Evolutionary conservation across 768 basidiomycete species (phyloP), one percentile per base, ranked within the genome.

Genomic region (Kwoniella sp.): DNA sequence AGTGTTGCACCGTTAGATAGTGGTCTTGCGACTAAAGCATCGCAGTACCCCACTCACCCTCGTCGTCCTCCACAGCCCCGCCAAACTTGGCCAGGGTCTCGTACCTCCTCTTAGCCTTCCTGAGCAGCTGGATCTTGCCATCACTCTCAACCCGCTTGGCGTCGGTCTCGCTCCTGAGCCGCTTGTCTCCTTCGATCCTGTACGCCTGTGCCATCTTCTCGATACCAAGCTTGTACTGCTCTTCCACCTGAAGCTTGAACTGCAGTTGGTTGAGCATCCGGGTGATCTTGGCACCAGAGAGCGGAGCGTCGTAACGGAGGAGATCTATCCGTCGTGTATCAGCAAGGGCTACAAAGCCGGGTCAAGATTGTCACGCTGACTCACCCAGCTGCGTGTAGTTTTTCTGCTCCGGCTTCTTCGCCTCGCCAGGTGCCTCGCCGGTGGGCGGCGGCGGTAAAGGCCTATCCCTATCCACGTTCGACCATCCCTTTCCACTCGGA

Each of bases 181-280:
- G 89, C 81, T 93, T 93, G 79, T 99, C 95, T 47, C 92, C 93
- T 67, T 99, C 95, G 5, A 87, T 88, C 66, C 89, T 84, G 73
- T 96, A 96, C 27, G 96, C 80, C 75, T 88, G 92, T 31, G 86
- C 88, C 95, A 99, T 99, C 79, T 96, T 96, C 77, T 98, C 92
- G 59, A 96, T 95, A 34, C 95, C 95, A 73, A 85, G 82, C 79
- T 92, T 93, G 79, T 96, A 96, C 77, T 98, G 91, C 78, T 87
- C 83, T 76, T 99, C 95, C 59, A 99, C 89, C 75, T 93, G 89
- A 49, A 96, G 84, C 78, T 99, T 99, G 82, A 96, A 99, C 76
- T 98, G 92, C 57, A 99, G 84, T 75, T 96, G 92, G 76, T 96
- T 92, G 43, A 98, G 83, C 92, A 98, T 96, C 63, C 83, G 83